Evolutionary conservation across 495 filamentous ascomycete species (phyloP).

Genomic region (Annulohypoxylon maeteangense): DNA sequence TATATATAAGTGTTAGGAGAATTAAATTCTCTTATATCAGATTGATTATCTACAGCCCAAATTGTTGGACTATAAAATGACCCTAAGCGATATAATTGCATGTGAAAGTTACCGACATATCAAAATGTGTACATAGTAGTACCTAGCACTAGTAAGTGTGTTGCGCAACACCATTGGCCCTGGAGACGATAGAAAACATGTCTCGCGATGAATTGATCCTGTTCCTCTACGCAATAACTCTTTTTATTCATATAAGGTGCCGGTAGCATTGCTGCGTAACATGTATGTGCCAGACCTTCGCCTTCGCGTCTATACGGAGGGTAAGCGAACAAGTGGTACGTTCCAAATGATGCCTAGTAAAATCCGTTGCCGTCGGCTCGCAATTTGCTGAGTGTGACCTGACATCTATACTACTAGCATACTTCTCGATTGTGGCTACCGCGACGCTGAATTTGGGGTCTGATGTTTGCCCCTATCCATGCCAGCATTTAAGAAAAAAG

Average conservation of each 20-base stretch:
- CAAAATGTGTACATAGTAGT: neutral
- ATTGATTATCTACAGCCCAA: neutral
- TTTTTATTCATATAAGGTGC: neutral
- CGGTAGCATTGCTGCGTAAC: neutral
- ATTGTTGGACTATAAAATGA: neutral
- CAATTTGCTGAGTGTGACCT: neutral
- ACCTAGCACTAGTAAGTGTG: neutral
- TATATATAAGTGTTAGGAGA: neutral
- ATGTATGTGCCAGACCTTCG: neutral
- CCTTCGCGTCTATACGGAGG: neutral
- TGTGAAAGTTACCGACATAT: neutral
- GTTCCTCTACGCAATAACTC: neutral
- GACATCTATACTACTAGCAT: neutral
- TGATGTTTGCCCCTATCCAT: neutral
- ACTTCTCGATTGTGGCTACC: too few relatives aligned
- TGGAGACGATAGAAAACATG: neutral
- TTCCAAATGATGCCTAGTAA: neutral
- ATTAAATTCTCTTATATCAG: neutral
- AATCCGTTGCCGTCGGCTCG: neutral
- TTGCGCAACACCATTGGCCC: neutral
- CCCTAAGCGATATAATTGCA: neutral
- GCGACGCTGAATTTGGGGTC: too few relatives aligned
- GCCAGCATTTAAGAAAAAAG: neutral
- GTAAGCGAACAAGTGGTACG: neutral
- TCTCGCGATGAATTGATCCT: neutral